Percentiles rank a stretch among this genome's conserved stretches.
phyloP scores from a whole-genome alignment of 2,329 filamentous ascomycete genomes.

The Periglandula ipomoeae region DNA sequence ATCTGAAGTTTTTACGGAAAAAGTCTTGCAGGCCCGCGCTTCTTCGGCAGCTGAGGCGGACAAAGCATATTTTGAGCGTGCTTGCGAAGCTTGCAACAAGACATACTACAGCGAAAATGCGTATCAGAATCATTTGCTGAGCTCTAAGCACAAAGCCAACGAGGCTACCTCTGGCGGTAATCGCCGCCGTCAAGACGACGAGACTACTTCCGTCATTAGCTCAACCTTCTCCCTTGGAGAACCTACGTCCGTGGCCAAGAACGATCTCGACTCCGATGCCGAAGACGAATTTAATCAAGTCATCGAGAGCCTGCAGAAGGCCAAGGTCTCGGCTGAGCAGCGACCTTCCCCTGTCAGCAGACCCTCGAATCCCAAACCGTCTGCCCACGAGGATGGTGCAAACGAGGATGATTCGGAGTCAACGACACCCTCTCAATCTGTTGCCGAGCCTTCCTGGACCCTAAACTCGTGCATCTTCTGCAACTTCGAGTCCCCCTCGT shows the following conservation, averaged over 20 bases:
- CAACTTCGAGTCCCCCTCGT: conserved; percentile 70
- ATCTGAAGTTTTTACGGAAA: conserved; percentile 89
- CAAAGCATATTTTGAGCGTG: conserved; percentile 79
- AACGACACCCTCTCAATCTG: conserved; percentile 26
- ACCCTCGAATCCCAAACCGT: conserved; percentile 41
- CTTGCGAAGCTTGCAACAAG: conserved; percentile 76
- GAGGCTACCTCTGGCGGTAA: conserved; percentile 36
- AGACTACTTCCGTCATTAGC: conserved; percentile 74
- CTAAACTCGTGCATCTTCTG: conserved; percentile 74
- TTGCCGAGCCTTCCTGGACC: conserved; percentile 30
- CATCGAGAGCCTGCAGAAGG: conserved; percentile 65
- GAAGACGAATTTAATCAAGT: conserved; percentile 72
- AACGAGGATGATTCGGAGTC: conserved; percentile 35
- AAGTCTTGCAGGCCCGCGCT: conserved; percentile 85
- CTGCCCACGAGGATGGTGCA: conserved; percentile 27
- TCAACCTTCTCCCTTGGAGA: conserved; percentile 88
- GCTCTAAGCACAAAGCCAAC: conserved; percentile 70
- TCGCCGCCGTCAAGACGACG: conserved; percentile 45
- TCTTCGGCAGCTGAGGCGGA: conserved; percentile 75
- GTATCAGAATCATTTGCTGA: conserved; percentile 83
- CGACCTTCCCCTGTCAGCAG: conserved; percentile 43
- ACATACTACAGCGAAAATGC: conserved; percentile 96
- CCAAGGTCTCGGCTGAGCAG: conserved; percentile 52
- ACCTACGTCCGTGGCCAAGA: conserved; percentile 44
- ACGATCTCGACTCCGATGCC: conserved; percentile 53